These are phyloP conservation scores for Globisporangium abappressorium DNA, from an alignment of 352 stramenopile species.

Conservation along the genomic window DNA sequence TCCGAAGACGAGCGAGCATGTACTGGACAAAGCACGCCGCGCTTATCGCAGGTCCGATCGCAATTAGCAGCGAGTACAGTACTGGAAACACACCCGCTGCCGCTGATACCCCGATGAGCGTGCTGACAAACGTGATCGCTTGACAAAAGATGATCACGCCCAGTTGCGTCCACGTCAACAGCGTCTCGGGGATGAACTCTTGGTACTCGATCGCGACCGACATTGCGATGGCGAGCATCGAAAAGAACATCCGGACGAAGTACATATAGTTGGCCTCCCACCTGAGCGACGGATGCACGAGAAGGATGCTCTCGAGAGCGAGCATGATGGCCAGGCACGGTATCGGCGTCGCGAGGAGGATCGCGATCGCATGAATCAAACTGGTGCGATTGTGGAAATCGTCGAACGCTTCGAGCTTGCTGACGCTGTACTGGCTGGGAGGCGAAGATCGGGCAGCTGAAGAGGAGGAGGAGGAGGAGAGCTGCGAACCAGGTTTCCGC, in stretches of 20 bases:
- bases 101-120: conserved; percentile 17
- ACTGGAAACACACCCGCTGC: conserved; percentile 27
- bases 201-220: conserved; percentile 15
- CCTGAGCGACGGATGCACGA: conserved; percentile 13
- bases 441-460: background rate
- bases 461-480: background rate
- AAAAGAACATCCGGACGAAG: conserved; percentile 27
- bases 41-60: conserved; percentile 16
- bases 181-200: conserved; percentile 28
- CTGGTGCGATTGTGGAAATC: conserved; percentile 18
- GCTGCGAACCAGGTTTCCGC: background rate
- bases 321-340: conserved; percentile 21
- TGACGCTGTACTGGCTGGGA: conserved; percentile 25
- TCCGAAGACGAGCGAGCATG: background rate
- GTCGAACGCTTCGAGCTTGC: conserved; percentile 29
- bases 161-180: conserved; percentile 20
- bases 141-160: conserved; percentile 14
- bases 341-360: conserved; percentile 23
- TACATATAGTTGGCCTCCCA: conserved; percentile 22
- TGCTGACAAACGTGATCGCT: conserved; percentile 19
- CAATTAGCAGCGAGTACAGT: conserved; percentile 24
- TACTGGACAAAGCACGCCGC: conserved; percentile 18
- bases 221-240: conserved; percentile 16
- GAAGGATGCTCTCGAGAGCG: conserved; percentile 24
- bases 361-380: background rate